These are phyloP conservation scores for Rhizophagus sp. DNA, from an alignment of 192 early-diverging fungal species.

Conservation along the genomic window DNA sequence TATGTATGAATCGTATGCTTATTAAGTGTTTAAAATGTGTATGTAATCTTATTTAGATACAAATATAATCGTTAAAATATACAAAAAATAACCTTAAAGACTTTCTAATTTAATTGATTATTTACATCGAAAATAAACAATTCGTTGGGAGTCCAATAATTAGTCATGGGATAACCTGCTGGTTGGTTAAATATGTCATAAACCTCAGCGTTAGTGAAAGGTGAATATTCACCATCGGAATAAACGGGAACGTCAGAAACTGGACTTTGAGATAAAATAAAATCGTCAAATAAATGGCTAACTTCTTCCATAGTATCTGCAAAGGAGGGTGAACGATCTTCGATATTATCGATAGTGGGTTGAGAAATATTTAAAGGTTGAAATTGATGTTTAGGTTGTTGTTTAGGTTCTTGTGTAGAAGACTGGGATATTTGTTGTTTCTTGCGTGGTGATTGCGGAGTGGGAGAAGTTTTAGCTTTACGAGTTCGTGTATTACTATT, in stretches of 20 bases:
- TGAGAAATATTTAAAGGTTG: background rate
- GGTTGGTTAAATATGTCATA: background rate
- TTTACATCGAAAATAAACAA: too few relatives aligned
- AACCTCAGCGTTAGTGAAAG: background rate
- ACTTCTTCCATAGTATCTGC: background rate
- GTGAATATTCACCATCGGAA: background rate
- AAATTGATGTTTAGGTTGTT: background rate
- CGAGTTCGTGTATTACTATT: background rate
- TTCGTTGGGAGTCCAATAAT: too few relatives aligned
- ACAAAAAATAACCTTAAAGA: too few relatives aligned
- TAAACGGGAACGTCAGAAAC: background rate
- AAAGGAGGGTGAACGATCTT: background rate
- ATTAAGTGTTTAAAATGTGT: too few relatives aligned
- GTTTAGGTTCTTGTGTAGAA: background rate
- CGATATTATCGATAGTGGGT: background rate
- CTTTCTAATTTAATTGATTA: too few relatives aligned
- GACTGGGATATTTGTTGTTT: background rate
- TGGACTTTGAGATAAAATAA: background rate
- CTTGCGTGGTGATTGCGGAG: background rate
- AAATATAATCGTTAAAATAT: too few relatives aligned
- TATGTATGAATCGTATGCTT: too few relatives aligned
- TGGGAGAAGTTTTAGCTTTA: background rate
- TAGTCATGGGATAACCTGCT: too few relatives aligned
- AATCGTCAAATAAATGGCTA: background rate
- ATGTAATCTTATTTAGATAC: too few relatives aligned